Base-by-base conservation (phyloP, 371 early-diverging fungal species). In the Zopfochytrium polystomum region DNA sequence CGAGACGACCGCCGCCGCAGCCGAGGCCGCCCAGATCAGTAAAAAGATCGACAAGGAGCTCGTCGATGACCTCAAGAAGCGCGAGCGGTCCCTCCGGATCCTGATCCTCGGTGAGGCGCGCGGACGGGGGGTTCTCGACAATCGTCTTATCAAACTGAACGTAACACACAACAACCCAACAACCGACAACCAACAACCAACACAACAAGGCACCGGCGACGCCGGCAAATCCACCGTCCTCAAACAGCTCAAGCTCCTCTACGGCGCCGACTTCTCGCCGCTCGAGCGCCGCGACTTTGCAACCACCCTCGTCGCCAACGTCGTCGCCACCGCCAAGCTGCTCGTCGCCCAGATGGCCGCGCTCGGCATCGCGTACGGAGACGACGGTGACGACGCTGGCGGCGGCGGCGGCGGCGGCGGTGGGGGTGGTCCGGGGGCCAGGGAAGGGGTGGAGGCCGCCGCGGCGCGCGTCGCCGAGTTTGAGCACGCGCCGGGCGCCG, bases 221-320 rank as follows among this genome's bases (percentile, higher is more conserved):
- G 61, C 69, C 9, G 75, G 75, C 23, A 75, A 75, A 57, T 60
- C 68, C 20, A 75, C 75, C 9, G 51, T 75, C 31, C 58, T 75
- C 25, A 71, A 72, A 56, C 75, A 75, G 42, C 55, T 75, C 59
- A 65, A 64, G 44, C 87, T 95, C 63, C 87, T 95, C 62, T 89
- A 93, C 72, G 90, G 89, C 65, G 80, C 82, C 35, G 95, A 93
- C 7, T 96, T 89, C 71, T 81, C 84, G 22, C 72, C 75, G 54
- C 84, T 85, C 38, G 96, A 95, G 65, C 78, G 89, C 26, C 70
- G 77, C 32, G 72, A 81, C 31, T 93, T 85, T 80, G 81, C 86
- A 52, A 63, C 83, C 32, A 84, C 85, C 0, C 85, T 96, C 32
- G 85, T 88, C 65, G 80, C 85, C 62, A 96, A 94, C 72, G 60